Percentiles rank a stretch among this genome's conserved stretches.
Evolutionary conservation across 371 early-diverging fungal genomes (phyloP).

Genomic region (Mucor irregularis): DNA sequence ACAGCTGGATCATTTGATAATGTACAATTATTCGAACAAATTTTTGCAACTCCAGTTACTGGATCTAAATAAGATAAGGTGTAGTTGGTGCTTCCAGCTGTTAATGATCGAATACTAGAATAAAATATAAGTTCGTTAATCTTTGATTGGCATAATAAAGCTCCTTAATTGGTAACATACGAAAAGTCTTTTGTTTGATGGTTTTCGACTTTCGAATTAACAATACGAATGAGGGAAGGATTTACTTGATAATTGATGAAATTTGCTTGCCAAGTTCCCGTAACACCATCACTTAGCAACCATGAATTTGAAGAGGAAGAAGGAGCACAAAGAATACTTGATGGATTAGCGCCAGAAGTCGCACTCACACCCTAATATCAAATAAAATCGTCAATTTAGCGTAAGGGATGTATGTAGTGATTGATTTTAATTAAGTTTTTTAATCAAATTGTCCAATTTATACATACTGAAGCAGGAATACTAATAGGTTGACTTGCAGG

Average conservation of each 20-base stretch:
- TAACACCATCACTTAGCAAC: constrained; percentile 63
- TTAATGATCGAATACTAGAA: constrained; percentile 21
- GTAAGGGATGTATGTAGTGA: background rate
- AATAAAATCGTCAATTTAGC: constrained; percentile 2
- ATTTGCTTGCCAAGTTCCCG: constrained; percentile 66
- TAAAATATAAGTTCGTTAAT: background rate
- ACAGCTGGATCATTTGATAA: constrained; percentile 43
- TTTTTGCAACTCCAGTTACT: constrained; percentile 28
- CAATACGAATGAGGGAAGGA: constrained; percentile 69
- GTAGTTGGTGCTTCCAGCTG: constrained; percentile 12
- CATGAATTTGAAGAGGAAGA: constrained; percentile 47
- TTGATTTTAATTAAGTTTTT: background rate
- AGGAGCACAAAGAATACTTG: constrained; percentile 49
- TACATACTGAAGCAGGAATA: constrained; percentile 25
- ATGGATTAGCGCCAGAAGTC: constrained; percentile 44
- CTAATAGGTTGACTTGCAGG: constrained; percentile 47
- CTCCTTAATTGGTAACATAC: constrained; percentile 24
- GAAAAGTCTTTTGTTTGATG: constrained; percentile 72
- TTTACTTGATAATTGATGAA: constrained; percentile 57
- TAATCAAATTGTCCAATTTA: background rate
- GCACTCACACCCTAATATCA: constrained; percentile 25
- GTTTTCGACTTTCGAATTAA: constrained; percentile 58
- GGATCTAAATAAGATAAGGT: constrained; percentile 70
- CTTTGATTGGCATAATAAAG: background rate
- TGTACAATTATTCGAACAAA: constrained; percentile 65